These are phyloP conservation scores for Globisporangium cederbergense DNA, from an alignment of 352 stramenopile species.

Conservation along the genomic window DNA sequence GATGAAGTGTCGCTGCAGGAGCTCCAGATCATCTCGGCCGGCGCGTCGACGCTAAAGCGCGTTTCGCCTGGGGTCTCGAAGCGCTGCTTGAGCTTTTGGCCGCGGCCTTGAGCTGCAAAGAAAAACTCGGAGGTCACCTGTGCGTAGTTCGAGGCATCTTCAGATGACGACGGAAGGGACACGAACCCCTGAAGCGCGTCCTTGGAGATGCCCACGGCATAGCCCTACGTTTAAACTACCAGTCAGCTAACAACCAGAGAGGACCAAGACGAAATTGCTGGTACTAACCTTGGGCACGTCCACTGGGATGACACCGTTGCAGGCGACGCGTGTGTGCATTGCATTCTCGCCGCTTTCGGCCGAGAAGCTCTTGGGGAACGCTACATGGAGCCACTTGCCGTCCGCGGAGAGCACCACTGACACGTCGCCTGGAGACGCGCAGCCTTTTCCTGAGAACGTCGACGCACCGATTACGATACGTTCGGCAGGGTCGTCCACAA, in stretches of 20 bases:
- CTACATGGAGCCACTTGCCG: constrained; percentile 3
- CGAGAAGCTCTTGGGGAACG: constrained; percentile 8
- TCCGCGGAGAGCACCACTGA: constrained; percentile 5
- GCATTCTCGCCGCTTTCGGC: neutral
- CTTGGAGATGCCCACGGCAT: constrained; percentile 24
- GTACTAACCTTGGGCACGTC: neutral
- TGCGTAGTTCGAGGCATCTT: constrained; percentile 8
- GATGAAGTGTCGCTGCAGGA: constrained; percentile 11
- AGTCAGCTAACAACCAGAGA: neutral
- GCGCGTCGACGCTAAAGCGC: constrained; percentile 16
- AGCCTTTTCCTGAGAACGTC: constrained; percentile 15
- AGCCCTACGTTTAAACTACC: constrained; percentile 3
- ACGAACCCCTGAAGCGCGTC: constrained; percentile 21
- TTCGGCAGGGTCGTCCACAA: neutral
- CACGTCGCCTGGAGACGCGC: neutral
- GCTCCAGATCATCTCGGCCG: constrained; percentile 23
- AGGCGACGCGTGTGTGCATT: constrained; percentile 9
- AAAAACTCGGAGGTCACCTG: constrained; percentile 20
- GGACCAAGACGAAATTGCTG: neutral
- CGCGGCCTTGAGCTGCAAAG: constrained; percentile 21
- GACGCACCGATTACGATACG: neutral
- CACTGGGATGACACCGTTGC: constrained; percentile 13
- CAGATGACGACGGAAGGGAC: constrained; percentile 3
- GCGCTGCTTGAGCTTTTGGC: constrained; percentile 15
- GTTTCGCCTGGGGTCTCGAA: constrained; percentile 11